Evolutionary conservation across 345 rosid genomes (phyloP), one percentile per base, ranked within the genome.

Genomic region (Brassica nigra): DNA sequence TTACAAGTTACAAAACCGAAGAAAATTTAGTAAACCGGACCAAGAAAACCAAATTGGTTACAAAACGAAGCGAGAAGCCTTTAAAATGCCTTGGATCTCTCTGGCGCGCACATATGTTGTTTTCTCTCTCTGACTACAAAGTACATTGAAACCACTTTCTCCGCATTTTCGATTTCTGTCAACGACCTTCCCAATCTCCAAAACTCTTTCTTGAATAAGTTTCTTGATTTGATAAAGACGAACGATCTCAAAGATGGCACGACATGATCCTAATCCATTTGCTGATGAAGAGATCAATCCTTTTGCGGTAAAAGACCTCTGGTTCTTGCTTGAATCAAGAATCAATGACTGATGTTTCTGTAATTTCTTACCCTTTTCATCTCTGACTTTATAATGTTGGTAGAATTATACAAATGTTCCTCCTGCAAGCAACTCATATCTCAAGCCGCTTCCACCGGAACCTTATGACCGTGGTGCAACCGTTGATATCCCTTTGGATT

Each of bases 401-500:
- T 74, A 96, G 99, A 92, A 90, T 86, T 85, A 86, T 36, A 86
- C 89, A 86, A 88, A 82, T 77, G 97, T 90, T 63, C 91, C 94
- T 44, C 81, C 97, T 68, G 94, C 95, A 80, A 88, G 87, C 80
- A 88, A 87, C 57, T 49, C 57, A 59, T 85, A 81, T 86, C 97
- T 90, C 79, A 85, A 95, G 58, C 97, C 99, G 33, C 97, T 96
- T 86, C 97, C 98, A 79, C 95, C 90, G 28, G 99, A 96, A 79
- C 97, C 95, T 54, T 90, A 92, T 90, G 99, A 93, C 58, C 92
- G 97, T 31, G 97, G 94, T 83, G 97, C 94, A 74, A 92, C 97
- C 30, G 70, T 93, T 74, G 97, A 93, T 64, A 92, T 96, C 73
- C 97, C 98, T 80, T 95, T 96, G 70, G 92, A 93, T 81, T 76